phyloP scores from a whole-genome alignment of 352 stramenopile species.

The Pythium insidiosum region DNA sequence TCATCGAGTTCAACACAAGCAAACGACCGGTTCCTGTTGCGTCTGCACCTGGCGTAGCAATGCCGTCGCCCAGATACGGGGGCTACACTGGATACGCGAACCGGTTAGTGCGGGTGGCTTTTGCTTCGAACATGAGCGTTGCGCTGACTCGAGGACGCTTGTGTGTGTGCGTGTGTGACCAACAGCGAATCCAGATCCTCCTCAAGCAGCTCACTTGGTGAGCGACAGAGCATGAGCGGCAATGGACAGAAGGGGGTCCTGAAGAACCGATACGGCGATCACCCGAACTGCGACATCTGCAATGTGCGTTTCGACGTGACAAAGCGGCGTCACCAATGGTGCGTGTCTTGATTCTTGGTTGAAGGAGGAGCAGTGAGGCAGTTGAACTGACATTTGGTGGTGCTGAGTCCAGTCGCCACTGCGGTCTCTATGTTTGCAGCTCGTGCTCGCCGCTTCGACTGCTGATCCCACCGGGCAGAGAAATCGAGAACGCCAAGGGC shows the following conservation, averaged over 20 bases:
- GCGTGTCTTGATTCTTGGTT: background rate
- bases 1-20: slow-evolving; percentile 41
- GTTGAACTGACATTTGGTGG: background rate
- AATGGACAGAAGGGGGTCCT: background rate
- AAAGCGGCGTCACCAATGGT: slow-evolving; percentile 60
- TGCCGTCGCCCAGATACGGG: slow-evolving; percentile 3
- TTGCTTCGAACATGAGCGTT: background rate
- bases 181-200: too few species aligned
- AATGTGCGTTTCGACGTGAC: slow-evolving; percentile 47
- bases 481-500: slow-evolving; percentile 36
- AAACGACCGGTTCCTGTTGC: slow-evolving; percentile 7
- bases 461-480: slow-evolving; percentile 38
- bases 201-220: slow-evolving; percentile 21
- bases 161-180: too few species aligned
- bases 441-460: slow-evolving; percentile 48
- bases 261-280: slow-evolving; percentile 27
- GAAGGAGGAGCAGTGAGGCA: background rate
- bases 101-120: slow-evolving; percentile 4
- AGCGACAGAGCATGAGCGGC: background rate
- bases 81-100: slow-evolving; percentile 12
- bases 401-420: slow-evolving; percentile 29
- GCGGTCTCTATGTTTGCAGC: slow-evolving; percentile 40
- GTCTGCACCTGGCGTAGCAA: slow-evolving; percentile 9
- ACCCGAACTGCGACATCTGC: slow-evolving; percentile 65
- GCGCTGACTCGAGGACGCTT: background rate